phyloP scores from a whole-genome alignment of 2,329 filamentous ascomycete species.

The Amylocarpus encephaloides region DNA sequence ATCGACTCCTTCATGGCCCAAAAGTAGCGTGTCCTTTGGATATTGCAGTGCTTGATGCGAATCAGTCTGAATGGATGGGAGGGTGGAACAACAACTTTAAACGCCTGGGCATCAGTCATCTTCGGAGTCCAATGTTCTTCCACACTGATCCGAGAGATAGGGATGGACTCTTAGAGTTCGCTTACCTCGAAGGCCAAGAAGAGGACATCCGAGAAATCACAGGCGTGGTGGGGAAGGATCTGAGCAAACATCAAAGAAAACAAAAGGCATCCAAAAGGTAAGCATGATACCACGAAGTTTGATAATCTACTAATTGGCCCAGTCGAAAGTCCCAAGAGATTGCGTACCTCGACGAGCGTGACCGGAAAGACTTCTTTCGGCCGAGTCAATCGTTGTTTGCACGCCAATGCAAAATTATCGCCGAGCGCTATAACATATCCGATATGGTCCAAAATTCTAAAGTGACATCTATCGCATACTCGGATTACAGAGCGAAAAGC shows the following conservation, averaged over 20 bases:
- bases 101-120: conserved; percentile 61
- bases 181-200: conserved; percentile 52
- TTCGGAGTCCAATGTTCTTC: conserved; percentile 78
- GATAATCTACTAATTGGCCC: not conserved
- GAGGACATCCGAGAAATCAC: conserved; percentile 62
- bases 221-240: conserved; percentile 70
- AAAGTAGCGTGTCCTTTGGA: conserved; percentile 15
- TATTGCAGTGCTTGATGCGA: conserved; percentile 62
- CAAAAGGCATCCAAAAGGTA: conserved; percentile 42
- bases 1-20: conserved; percentile 26
- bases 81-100: conserved; percentile 66
- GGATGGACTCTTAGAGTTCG: conserved; percentile 65
- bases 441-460: conserved; percentile 51
- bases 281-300: conserved; percentile 25
- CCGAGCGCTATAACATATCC: conserved; percentile 52
- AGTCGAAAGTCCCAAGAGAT: conserved; percentile 32
- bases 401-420: conserved; percentile 54
- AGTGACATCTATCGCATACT: conserved; percentile 20
- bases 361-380: conserved; percentile 63
- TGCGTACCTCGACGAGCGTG: conserved; percentile 50
- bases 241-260: conserved; percentile 76
- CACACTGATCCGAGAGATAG: conserved; percentile 71
- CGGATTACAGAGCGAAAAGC: conserved; percentile 20
- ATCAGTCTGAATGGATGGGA: conserved; percentile 58
- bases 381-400: conserved; percentile 56